Base-by-base conservation (phyloP, 345 rosid species). In the Populus tremula region DNA sequence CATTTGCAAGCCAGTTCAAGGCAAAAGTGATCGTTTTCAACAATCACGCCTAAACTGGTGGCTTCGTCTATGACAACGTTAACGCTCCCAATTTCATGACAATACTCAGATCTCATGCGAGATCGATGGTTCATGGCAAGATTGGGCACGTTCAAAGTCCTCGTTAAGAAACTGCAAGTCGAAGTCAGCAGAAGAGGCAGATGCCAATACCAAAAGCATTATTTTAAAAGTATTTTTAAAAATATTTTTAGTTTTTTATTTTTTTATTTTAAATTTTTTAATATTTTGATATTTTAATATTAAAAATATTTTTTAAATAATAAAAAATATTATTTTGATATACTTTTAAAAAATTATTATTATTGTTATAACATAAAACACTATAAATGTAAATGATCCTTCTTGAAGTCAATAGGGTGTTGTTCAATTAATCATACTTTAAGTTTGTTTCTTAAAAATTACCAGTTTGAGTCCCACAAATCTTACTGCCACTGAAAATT, bases 1-100 rank as follows among this genome's bases (percentile, higher is more conserved):
- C 50, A 45, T 45, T 13, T 45, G 50, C 50, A 45, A 45, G 50
- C 4, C 17, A 13, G 25, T 61, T 41, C 16, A 43, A 69, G 68
- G 49, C 5, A 20, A 35, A 38, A 4, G 8, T 8, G 16, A 62
- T 41, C 45, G 45, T 41, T 3, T 39, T 73, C 76, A 23, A n/a
- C 62, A 76, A 63, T 73, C 81, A 64, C 36, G 81, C 72, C 77
- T 77, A 11, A 72, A 73, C 25, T 45, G 56, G 64, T 76, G 62
- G 80, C 43, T 62, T 56, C 38, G 25, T 64, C 25, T 74, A 71
- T 29, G 76, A 65, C 75, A 65, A 53, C 13, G 29, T 3, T 12
- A 65, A 53, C 13, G 29, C 7, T 18, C 1, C 41, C 31, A n/a
- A 14, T 18, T 56, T 17, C 20, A 17, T 47, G 41, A 2, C 17